Evolutionary conservation across 805 yeast species (phyloP).

Genomic region (Metschnikowia arizonensis): DNA sequence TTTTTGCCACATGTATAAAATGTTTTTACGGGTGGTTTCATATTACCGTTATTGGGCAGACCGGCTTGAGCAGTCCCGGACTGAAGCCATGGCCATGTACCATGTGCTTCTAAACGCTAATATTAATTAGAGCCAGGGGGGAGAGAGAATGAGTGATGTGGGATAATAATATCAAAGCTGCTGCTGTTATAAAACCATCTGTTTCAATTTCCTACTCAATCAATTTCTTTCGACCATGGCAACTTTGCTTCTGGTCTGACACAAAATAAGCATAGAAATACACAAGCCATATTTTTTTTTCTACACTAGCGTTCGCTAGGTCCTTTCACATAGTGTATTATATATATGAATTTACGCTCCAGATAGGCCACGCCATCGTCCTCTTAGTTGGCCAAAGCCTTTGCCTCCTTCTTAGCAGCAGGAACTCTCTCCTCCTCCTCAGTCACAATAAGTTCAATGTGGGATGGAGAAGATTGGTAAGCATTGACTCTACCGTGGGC

Average conservation of each 20-base stretch:
- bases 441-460: slow-evolving; percentile 94
- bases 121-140: neutral
- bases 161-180: too few relatives aligned
- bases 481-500: slow-evolving; percentile 99
- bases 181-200: too few relatives aligned
- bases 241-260: too few relatives aligned
- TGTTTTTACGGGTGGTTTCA: neutral
- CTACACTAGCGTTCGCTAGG: neutral
- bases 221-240: too few relatives aligned
- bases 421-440: slow-evolving; percentile 93
- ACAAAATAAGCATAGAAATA: too few relatives aligned
- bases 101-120: slow-evolving; percentile 6
- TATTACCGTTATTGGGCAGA: neutral
- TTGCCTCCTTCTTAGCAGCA: slow-evolving; percentile 73
- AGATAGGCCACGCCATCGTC: slow-evolving; percentile 85
- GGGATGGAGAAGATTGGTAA: slow-evolving; percentile 98
- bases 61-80: neutral
- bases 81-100: slow-evolving; percentile 2
- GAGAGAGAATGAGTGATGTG: neutral
- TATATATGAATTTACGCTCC: slow-evolving; percentile 51
- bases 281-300: too few relatives aligned
- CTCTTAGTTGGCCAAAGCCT: slow-evolving; percentile 80
- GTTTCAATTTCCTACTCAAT: too few relatives aligned
- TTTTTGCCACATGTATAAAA: neutral
- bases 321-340: slow-evolving; percentile 7